phyloP scores from a whole-genome alignment of 352 stramenopile genomes.

The Pythium phragmiticola region DNA sequence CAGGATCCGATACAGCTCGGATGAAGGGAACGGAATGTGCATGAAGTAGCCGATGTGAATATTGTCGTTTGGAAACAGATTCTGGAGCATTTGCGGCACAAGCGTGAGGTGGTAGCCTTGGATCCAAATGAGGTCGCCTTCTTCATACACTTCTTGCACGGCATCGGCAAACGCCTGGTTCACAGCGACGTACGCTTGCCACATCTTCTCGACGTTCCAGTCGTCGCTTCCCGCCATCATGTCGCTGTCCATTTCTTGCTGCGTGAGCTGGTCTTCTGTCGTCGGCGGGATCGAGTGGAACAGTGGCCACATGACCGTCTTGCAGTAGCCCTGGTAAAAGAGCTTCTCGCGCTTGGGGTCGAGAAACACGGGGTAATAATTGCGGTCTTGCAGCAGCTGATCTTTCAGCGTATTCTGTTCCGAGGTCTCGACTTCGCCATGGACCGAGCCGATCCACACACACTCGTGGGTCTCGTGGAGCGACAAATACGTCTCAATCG shows the following conservation, averaged over 20 bases:
- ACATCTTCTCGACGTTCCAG: conserved; percentile 81
- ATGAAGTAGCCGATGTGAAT: conserved; percentile 87
- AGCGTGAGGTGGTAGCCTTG: conserved; percentile 91
- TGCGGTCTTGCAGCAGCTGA: conserved; percentile 88
- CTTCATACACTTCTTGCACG: conserved; percentile 85
- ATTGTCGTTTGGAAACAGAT: conserved; percentile 90
- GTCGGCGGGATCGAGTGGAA: conserved; percentile 87
- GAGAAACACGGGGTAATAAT: conserved; percentile 90
- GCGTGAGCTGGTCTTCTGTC: conserved; percentile 70
- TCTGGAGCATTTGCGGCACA: conserved; percentile 88
- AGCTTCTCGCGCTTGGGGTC: conserved; percentile 80
- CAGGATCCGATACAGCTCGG: conserved; percentile 88
- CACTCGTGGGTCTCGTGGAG: conserved; percentile 82
- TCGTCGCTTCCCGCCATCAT: conserved; percentile 40
- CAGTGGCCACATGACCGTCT: conserved; percentile 89
- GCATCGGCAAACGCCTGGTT: conserved; percentile 88
- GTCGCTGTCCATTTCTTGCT: conserved; percentile 48
- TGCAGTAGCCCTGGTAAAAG: conserved; percentile 92
- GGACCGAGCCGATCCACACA: conserved; percentile 81
- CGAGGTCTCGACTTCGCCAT: conserved; percentile 74
- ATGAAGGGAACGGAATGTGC: conserved; percentile 90
- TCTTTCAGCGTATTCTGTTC: conserved; percentile 83
- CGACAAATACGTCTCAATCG: conserved; percentile 76
- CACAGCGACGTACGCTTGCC: conserved; percentile 87
- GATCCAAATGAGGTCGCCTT: conserved; percentile 89